A percentile compares a stretch with the other conserved stretches of the same genome.
Conservation (phyloP, 768 basidiomycete species). For the Leccinum longicurvipes region DNA sequence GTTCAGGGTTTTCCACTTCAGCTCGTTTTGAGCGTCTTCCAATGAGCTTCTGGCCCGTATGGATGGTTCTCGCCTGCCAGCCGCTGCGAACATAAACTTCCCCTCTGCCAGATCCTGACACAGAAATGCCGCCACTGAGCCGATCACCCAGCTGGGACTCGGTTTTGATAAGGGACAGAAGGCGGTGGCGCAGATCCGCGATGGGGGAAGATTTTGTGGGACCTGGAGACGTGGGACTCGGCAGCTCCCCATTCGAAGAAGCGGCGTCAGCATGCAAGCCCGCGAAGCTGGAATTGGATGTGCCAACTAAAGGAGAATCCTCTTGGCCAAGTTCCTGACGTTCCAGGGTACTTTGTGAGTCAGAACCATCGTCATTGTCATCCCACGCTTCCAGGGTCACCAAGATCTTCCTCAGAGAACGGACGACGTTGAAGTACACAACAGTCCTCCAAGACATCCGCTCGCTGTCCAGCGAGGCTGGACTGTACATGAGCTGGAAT, state of each 20-base stretch:
- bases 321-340: constrained; percentile 32
- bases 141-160: constrained; percentile 67
- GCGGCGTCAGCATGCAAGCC: constrained; percentile 5
- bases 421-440: constrained; percentile 74
- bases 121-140: constrained; percentile 68
- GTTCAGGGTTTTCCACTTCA: constrained; percentile 28
- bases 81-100: constrained; percentile 75
- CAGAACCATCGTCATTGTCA: constrained; percentile 53
- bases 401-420: constrained; percentile 67
- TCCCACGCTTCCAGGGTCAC: constrained; percentile 60
- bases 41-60: constrained; percentile 41
- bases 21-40: constrained; percentile 28
- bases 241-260: constrained; percentile 9
- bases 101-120: constrained; percentile 74
- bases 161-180: constrained; percentile 56
- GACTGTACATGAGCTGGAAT: constrained; percentile 79
- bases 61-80: constrained; percentile 71
- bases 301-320: constrained; percentile 15
- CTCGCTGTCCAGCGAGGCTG: constrained; percentile 64
- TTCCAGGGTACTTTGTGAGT: constrained; percentile 32
- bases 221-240: constrained; percentile 13
- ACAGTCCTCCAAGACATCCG: constrained; percentile 70
- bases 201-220: constrained; percentile 35
- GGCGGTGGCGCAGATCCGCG: constrained; percentile 53
- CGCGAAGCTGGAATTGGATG: constrained; percentile 9